Evolutionary conservation across 1,284 basidiomycete species (phyloP), one percentile per base, ranked within the genome.

Genomic region (Cutaneotrichosporon sp.): DNA sequence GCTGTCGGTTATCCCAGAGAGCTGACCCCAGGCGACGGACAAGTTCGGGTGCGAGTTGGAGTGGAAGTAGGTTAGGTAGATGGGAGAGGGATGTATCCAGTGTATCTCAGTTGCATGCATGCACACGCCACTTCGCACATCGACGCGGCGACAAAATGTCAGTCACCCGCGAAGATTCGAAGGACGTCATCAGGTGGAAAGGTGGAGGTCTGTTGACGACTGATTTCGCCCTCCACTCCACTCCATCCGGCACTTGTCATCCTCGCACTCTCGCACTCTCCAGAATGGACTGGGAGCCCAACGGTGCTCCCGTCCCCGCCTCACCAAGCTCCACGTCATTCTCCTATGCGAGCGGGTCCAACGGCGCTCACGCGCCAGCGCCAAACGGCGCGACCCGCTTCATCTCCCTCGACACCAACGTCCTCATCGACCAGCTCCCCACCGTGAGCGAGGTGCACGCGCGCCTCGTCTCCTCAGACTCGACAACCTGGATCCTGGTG

Each of bases 351-450:
- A 3, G 13, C 11, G 13, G 11, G 34, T 10, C 43, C 9, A 46
- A 20, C 43, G 20, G 20, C 43, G 7, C 43, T 20, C 4, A 4
- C n/a, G 43, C n/a, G 43, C 43, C 24, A 3, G 25, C 27, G 11
- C n/a, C 25, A n/a, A 29, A 47, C 38, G 11, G 47, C 22, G n/a
- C 54, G 22, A 8, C 43, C 3, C 38, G 24, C 16, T 64, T 61
- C 50, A 47, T 65, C 3, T 56, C 56, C 1, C 46, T 65, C 25
- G 63, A 65, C 50, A 61, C 63, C 6, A 65, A 65, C 24, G 54
- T 65, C 20, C 59, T 65, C 25, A 42, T 65, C 18, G 6, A 6
- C n/a, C 56, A 53, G 27, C 53, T 59, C 18, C 14, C 51, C 0
- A 20, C 51, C 6, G 56, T 65, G 6, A 47, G 25, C n/a, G 33